A percentile compares a stretch with the other conserved stretches of the same genome.
phyloP scores from a whole-genome alignment of 805 yeast genomes.

The Candida wancherniae region DNA sequence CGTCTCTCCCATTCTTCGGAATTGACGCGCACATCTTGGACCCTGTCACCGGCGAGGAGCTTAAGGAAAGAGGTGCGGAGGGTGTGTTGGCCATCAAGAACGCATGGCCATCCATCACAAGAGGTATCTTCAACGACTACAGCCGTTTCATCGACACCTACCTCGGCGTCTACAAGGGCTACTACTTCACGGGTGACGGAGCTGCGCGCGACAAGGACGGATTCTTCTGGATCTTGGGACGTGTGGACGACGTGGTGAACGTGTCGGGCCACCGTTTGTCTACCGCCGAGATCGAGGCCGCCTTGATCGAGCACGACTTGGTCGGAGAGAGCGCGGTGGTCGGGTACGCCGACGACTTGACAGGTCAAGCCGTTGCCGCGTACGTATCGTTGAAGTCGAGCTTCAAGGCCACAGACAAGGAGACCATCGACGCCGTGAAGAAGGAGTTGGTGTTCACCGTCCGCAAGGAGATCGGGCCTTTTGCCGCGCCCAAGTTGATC shows the following conservation, averaged over 20 bases:
- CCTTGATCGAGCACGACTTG: slow-evolving; percentile 68
- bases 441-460: slow-evolving; percentile 81
- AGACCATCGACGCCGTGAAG: slow-evolving; percentile 44
- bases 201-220: slow-evolving; percentile 97
- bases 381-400: slow-evolving; percentile 72
- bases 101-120: slow-evolving; percentile 99
- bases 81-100: slow-evolving; percentile 89
- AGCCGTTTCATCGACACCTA: slow-evolving; percentile 85
- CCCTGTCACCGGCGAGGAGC: slow-evolving; percentile 84
- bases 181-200: slow-evolving; percentile 97
- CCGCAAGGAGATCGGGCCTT: slow-evolving; percentile 87
- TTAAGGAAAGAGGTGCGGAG: slow-evolving; percentile 84
- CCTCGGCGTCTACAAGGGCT: slow-evolving; percentile 86
- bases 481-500: slow-evolving; percentile 92
- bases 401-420: slow-evolving; percentile 40
- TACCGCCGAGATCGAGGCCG: slow-evolving; percentile 97
- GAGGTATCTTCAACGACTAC: slow-evolving; percentile 90
- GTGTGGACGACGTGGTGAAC: slow-evolving; percentile 97
- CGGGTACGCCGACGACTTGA: slow-evolving; percentile 89
- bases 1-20: slow-evolving; percentile 95
- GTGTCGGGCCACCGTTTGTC: slow-evolving; percentile 97
- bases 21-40: slow-evolving; percentile 86
- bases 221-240: slow-evolving; percentile 95
- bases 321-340: slow-evolving; percentile 97
- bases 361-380: slow-evolving; percentile 97